Evolutionary conservation across 768 basidiomycete genomes (phyloP).

Genomic region (Cubamyces lactineus): DNA sequence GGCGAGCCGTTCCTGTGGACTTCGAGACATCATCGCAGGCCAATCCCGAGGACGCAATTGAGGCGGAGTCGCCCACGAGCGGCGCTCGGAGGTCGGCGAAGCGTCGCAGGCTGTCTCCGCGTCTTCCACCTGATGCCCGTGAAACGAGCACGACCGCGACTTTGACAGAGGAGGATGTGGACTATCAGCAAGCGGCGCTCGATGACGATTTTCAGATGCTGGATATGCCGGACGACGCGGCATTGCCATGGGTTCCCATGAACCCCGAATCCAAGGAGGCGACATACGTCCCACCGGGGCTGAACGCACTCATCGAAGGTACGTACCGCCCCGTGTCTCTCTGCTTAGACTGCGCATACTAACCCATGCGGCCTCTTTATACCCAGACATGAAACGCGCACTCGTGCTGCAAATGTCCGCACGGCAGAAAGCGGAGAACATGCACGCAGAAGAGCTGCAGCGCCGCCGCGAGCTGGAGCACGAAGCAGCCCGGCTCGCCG

Average conservation of each 20-base stretch:
- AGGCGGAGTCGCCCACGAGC: conserved; percentile 10
- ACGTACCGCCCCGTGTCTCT: conserved; percentile 14
- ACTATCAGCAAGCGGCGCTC: conserved; percentile 1
- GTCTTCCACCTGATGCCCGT: not conserved
- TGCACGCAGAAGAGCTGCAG: conserved; percentile 36
- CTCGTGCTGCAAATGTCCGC: conserved; percentile 36
- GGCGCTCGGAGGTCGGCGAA: conserved; percentile 3
- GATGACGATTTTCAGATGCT: conserved; percentile 39
- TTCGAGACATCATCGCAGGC: conserved; percentile 10
- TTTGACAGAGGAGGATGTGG: not conserved
- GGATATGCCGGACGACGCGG: conserved; percentile 37
- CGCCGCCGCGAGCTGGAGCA: conserved; percentile 38
- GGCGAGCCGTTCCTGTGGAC: not conserved
- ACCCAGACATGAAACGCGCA: conserved; percentile 40
- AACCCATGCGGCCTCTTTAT: not conserved
- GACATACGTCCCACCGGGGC: conserved; percentile 39
- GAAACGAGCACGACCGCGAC: not conserved
- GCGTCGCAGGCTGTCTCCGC: conserved; percentile 13
- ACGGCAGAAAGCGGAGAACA: conserved; percentile 39
- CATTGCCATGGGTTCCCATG: conserved; percentile 40
- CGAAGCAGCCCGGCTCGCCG: conserved; percentile 23
- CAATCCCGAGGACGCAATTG: not conserved
- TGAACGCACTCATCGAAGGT: conserved; percentile 42
- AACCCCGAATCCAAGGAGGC: conserved; percentile 10
- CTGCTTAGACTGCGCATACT: conserved; percentile 1